Percentiles rank a stretch among this genome's conserved stretches.
These are phyloP conservation scores for Dipteronia sinensis DNA, from an alignment of 345 rosid species.

Conservation along the genomic window DNA sequence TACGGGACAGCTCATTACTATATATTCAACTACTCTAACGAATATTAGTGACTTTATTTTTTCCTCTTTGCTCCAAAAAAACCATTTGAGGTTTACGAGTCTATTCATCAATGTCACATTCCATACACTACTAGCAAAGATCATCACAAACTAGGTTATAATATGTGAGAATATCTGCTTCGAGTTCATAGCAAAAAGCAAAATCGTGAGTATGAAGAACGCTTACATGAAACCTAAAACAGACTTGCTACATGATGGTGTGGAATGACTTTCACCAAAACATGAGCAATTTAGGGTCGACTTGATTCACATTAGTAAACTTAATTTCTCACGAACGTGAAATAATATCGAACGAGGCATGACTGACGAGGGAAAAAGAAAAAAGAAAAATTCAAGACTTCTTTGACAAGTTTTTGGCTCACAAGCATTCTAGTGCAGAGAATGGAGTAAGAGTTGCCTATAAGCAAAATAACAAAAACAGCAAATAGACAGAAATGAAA, in stretches of 20 bases:
- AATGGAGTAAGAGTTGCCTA: background rate
- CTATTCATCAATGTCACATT: background rate
- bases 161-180: background rate
- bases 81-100: background rate
- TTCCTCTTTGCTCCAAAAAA: background rate
- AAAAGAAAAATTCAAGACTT: background rate
- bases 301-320: background rate
- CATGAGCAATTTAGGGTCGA: background rate
- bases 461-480: background rate
- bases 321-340: background rate
- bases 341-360: background rate
- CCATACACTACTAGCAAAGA: too few species aligned
- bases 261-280: background rate
- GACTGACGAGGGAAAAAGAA: background rate
- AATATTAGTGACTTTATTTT: background rate
- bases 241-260: too few species aligned
- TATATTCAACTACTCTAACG: background rate
- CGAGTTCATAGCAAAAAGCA: background rate
- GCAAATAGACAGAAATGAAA: constrained; percentile 12
- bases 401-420: background rate
- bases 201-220: too few species aligned
- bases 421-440: background rate
- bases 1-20: background rate
- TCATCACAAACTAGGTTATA: too few species aligned
- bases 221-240: too few species aligned